Percentiles rank a stretch among this genome's conserved stretches.
Evolutionary conservation across 2,329 filamentous ascomycete genomes (phyloP).

Genomic region (Microcera coccophila): DNA sequence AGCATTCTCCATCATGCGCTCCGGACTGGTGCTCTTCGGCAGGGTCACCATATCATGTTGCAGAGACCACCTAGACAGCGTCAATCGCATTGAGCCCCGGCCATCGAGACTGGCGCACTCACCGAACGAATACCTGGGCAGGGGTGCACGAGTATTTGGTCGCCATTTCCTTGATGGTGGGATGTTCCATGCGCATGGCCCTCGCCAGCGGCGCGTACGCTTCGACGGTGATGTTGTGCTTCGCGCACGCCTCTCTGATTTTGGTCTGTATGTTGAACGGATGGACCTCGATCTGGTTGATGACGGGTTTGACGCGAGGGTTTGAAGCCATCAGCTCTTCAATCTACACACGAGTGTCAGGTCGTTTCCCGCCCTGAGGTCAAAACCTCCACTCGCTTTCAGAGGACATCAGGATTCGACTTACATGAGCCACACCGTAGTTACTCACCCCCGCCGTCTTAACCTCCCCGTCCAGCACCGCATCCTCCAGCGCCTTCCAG

Average conservation of each 20-base stretch:
- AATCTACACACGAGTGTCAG: no score
- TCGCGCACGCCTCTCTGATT: constrained; percentile 63
- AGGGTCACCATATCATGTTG: constrained; percentile 70
- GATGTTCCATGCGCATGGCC: constrained; percentile 65
- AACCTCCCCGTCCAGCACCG: constrained; percentile 66
- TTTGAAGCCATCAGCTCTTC: constrained; percentile 63
- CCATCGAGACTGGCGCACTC: constrained; percentile 5
- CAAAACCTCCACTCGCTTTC: no score
- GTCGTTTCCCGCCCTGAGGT: no score
- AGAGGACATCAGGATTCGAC: no score
- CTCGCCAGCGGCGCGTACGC: constrained; percentile 77
- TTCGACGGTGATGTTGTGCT: constrained; percentile 66
- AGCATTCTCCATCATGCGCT: constrained; percentile 63
- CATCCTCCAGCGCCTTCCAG: constrained; percentile 75
- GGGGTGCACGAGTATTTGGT: constrained; percentile 66
- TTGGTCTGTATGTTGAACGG: constrained; percentile 72
- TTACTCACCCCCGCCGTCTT: constrained; percentile 73
- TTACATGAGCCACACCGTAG: constrained; percentile 68
- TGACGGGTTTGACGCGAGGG: constrained; percentile 59
- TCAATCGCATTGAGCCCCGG: background rate
- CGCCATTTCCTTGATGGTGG: constrained; percentile 57
- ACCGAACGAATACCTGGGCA: constrained; percentile 67
- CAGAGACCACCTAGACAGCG: constrained; percentile 61
- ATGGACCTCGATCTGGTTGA: constrained; percentile 81
- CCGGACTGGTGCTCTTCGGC: constrained; percentile 65